Conservation (phyloP, 306 rosid genomes). For the Trifolium subterraneum region DNA sequence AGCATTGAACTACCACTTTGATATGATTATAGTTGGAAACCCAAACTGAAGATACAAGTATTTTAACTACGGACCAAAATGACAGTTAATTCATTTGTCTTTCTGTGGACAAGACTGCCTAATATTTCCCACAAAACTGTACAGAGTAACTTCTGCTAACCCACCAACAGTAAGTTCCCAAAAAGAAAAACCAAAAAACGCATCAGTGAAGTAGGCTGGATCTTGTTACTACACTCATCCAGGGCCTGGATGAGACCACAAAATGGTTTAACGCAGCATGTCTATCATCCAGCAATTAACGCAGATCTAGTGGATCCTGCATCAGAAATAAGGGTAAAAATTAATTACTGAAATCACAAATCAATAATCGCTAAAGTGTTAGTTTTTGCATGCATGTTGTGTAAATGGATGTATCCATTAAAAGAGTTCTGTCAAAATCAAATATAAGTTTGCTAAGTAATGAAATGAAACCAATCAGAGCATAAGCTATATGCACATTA, state of each 20-base stretch:
- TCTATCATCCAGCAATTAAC: constrained; percentile 19
- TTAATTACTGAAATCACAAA: neutral
- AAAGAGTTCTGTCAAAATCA: neutral
- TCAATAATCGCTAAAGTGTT: neutral
- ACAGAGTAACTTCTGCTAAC: constrained; percentile 34
- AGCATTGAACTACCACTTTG: too few species aligned
- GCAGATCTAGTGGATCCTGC: constrained; percentile 50
- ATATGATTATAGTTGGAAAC: too few species aligned
- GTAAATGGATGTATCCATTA: neutral
- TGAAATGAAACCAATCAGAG: neutral
- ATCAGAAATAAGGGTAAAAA: neutral
- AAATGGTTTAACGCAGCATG: constrained; percentile 2
- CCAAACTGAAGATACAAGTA: constrained; percentile 7
- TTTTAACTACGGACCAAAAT: constrained; percentile 6
- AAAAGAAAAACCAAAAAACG: neutral
- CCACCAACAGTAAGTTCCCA: neutral
- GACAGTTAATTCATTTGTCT: neutral
- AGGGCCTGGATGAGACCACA: constrained; percentile 1
- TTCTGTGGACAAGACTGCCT: constrained; percentile 18
- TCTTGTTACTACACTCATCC: constrained; percentile 3
- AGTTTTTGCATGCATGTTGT: neutral
- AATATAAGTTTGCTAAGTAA: neutral
- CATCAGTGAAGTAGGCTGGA: constrained; percentile 1
- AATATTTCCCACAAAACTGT: constrained; percentile 34
- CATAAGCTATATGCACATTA: constrained; percentile 4